Percentiles rank a stretch among this genome's conserved stretches.
These are phyloP conservation scores for Saccharomycopsis sp. DNA, from an alignment of 805 yeast genomes.

Conservation along the genomic window DNA sequence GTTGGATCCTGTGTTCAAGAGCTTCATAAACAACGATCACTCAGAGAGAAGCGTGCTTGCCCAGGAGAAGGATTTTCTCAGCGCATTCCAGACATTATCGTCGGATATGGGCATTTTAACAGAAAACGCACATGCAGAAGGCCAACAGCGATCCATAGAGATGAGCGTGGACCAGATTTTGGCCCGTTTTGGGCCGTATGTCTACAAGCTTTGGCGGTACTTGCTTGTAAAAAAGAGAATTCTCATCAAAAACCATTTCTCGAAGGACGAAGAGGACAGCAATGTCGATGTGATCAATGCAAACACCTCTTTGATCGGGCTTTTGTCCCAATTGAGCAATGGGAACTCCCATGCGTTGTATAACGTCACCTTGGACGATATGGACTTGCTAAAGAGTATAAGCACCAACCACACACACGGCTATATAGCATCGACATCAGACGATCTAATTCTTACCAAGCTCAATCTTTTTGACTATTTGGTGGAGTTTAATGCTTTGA, in stretches of 20 bases:
- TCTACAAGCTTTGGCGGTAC: constrained; percentile 9
- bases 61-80: neutral
- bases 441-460: constrained; percentile 11
- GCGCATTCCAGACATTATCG: neutral
- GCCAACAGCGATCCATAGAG: neutral
- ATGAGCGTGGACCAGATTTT: neutral
- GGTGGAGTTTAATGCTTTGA: constrained; percentile 10
- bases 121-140: too few relatives aligned
- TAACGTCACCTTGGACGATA: constrained; percentile 12
- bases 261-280: neutral
- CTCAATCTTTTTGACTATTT: constrained; percentile 12
- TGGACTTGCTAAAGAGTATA: constrained; percentile 2
- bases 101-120: too few relatives aligned
- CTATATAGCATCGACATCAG: constrained; percentile 14
- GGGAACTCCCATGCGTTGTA: constrained; percentile 1
- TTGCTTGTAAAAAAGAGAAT: constrained; percentile 7
- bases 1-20: neutral
- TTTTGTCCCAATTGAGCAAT: neutral
- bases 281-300: constrained; percentile 3
- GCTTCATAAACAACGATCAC: neutral
- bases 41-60: neutral
- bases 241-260: constrained; percentile 11
- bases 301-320: constrained; percentile 6
- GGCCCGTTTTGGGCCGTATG: constrained; percentile 7
- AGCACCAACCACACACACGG: constrained; percentile 1